phyloP scores from a whole-genome alignment of 768 basidiomycete species.

The Melanogaster broomeanus region DNA sequence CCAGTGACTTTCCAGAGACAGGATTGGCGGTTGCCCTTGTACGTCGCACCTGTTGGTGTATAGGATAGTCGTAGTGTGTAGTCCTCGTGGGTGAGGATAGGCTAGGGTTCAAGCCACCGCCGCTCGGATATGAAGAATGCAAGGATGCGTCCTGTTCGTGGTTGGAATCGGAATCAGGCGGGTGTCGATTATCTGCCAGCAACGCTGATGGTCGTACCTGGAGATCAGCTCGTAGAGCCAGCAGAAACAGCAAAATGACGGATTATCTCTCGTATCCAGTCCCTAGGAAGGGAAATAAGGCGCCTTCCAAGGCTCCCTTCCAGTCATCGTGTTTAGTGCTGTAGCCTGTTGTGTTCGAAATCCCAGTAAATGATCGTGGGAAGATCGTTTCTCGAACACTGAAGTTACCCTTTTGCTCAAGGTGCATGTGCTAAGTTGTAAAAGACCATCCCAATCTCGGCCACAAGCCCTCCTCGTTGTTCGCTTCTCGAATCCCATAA shows the following conservation, averaged over 20 bases:
- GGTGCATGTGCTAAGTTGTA: not conserved
- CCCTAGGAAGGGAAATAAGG: not conserved
- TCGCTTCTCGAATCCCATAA: slow-evolving; percentile 29
- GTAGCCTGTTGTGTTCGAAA: slow-evolving; percentile 6
- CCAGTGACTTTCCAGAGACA: no score
- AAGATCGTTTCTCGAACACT: not conserved
- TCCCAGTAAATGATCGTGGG: not conserved
- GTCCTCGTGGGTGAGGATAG: slow-evolving; percentile 13
- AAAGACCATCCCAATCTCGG: slow-evolving; percentile 3
- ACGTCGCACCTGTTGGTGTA: no score
- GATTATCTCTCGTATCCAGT: not conserved
- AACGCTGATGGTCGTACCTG: not conserved
- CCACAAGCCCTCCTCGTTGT: slow-evolving; percentile 11
- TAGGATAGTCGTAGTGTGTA: slow-evolving; percentile 6
- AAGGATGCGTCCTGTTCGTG: not conserved
- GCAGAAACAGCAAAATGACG: not conserved
- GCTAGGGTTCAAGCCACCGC: not conserved
- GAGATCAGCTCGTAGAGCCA: not conserved
- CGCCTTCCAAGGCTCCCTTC: not conserved
- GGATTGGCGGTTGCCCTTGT: no score
- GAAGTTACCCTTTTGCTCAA: not conserved
- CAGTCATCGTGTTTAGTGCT: not conserved
- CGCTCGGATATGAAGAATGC: slow-evolving; percentile 25
- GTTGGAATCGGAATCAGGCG: not conserved
- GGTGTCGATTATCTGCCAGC: not conserved